Percentiles rank a stretch among this genome's conserved stretches.
phyloP scores from a whole-genome alignment of 2,329 filamentous ascomycete species.

The Rutstroemia sp. region DNA sequence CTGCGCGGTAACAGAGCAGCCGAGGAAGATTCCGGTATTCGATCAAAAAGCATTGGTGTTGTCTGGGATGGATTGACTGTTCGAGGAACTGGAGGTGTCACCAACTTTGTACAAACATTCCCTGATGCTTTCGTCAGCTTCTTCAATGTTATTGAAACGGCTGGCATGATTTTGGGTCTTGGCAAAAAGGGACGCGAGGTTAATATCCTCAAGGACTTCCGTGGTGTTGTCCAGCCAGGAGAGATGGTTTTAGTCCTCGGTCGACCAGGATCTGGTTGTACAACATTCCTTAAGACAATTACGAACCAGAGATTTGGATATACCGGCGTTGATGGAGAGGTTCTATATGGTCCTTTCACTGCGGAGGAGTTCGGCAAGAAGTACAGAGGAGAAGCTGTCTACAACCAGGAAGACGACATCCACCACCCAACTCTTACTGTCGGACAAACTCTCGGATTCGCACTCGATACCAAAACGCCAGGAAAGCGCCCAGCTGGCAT shows the following conservation, averaged over 20 bases:
- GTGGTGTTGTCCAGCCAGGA: slow-evolving; percentile 56
- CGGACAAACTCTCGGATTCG: slow-evolving; percentile 70
- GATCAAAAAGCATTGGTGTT: slow-evolving; percentile 71
- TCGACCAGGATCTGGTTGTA: slow-evolving; percentile 66
- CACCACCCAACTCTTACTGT: slow-evolving; percentile 71
- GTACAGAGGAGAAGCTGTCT: slow-evolving; percentile 66
- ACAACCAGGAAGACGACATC: slow-evolving; percentile 69
- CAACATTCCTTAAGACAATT: slow-evolving; percentile 69
- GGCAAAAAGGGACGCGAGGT: slow-evolving; percentile 63
- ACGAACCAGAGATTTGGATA: slow-evolving; percentile 62
- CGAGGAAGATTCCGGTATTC: slow-evolving; percentile 70
- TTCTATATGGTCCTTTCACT: slow-evolving; percentile 65
- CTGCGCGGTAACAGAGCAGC: slow-evolving; percentile 65
- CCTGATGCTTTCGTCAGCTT: slow-evolving; percentile 65
- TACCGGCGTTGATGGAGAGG: slow-evolving; percentile 58
- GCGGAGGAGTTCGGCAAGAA: slow-evolving; percentile 59
- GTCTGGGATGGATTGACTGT: slow-evolving; percentile 74
- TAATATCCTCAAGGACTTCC: slow-evolving; percentile 67
- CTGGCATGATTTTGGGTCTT: slow-evolving; percentile 55
- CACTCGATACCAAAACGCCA: slow-evolving; percentile 74
- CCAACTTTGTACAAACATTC: slow-evolving; percentile 66
- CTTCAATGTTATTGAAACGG: slow-evolving; percentile 64
- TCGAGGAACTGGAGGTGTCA: slow-evolving; percentile 64
- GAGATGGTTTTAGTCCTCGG: slow-evolving; percentile 73
- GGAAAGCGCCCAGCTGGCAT: slow-evolving; percentile 66